Evolutionary conservation across 2,329 filamentous ascomycete genomes (phyloP).

Genomic region (Scedosporium minutisporum): DNA sequence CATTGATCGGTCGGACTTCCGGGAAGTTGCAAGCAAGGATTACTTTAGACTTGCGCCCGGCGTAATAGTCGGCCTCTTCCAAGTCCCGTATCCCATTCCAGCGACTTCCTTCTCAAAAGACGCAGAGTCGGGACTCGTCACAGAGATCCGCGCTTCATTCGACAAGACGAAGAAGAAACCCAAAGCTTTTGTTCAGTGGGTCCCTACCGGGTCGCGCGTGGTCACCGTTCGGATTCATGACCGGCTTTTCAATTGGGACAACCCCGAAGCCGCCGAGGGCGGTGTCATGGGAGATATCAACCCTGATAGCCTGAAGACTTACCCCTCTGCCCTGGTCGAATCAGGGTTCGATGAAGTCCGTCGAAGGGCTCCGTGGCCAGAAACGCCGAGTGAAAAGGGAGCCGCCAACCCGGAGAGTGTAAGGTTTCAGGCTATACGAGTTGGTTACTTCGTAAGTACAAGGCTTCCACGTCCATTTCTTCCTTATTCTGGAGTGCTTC

Average conservation of each 20-base stretch:
- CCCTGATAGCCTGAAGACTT: conserved; percentile 73
- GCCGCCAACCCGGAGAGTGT: conserved; percentile 62
- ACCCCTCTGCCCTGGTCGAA: conserved; percentile 69
- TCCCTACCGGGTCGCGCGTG: conserved; percentile 55
- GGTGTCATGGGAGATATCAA: conserved; percentile 81
- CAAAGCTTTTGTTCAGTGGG: conserved; percentile 88
- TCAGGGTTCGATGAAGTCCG: conserved; percentile 71
- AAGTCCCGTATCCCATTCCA: conserved; percentile 61
- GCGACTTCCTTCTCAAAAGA: conserved; percentile 63
- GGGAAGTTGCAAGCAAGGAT: conserved; percentile 62
- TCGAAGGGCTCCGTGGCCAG: conserved; percentile 69
- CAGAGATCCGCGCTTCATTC: conserved; percentile 50
- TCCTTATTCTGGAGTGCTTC: no score
- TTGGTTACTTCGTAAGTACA: conserved; percentile 65
- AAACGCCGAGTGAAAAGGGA: conserved; percentile 58
- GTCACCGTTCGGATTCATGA: conserved; percentile 74
- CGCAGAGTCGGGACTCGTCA: conserved; percentile 51
- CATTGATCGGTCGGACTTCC: conserved; percentile 75
- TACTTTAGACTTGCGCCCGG: conserved; percentile 75
- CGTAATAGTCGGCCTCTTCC: conserved; percentile 66
- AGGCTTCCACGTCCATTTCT: background rate
- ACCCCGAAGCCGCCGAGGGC: conserved; percentile 68
- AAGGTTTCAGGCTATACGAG: conserved; percentile 83
- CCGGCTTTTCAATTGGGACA: conserved; percentile 75
- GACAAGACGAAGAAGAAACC: conserved; percentile 57